These are phyloP conservation scores for Cutaneotrichosporon curvatum DNA, from an alignment of 1,284 basidiomycete genomes.

Conservation along the genomic window DNA sequence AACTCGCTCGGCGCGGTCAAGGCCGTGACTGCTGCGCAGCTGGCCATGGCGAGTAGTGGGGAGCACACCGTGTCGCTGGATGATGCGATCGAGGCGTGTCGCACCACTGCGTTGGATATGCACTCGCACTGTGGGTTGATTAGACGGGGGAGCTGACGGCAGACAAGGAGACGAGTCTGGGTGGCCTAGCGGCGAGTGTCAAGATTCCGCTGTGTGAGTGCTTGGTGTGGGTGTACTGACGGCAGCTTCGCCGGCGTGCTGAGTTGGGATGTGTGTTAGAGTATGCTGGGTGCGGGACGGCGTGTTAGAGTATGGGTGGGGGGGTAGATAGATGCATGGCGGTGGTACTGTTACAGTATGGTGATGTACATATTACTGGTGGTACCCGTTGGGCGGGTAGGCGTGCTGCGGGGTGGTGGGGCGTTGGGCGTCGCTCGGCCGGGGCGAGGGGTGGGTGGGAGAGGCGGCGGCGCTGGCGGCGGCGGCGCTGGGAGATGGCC, in stretches of 20 bases:
- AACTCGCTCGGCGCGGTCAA: conserved; percentile 60
- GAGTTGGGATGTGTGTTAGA: no score
- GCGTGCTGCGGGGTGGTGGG: no score
- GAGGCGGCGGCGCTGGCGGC: no score
- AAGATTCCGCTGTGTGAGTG: conserved; percentile 58
- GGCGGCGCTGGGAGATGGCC: no score
- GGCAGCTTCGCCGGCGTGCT: conserved; percentile 5
- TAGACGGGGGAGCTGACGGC: background rate
- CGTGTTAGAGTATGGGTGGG: no score
- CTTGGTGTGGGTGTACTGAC: background rate
- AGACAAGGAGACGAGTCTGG: conserved; percentile 76
- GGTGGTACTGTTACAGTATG: no score
- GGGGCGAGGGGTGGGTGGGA: no score
- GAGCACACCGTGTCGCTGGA: conserved; percentile 57
- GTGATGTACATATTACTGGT: no score
- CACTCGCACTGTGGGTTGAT: conserved; percentile 39
- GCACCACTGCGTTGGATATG: conserved; percentile 66
- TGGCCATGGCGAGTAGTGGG: conserved; percentile 84
- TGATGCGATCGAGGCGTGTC: conserved; percentile 94
- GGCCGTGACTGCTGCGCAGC: conserved; percentile 83
- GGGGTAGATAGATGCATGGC: conserved; percentile 1
- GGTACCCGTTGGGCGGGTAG: no score
- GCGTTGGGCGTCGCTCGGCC: no score
- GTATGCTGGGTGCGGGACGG: no score
- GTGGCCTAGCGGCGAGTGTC: conserved; percentile 62